Evolutionary conservation across 2,329 filamentous ascomycete genomes (phyloP).

Genomic region (Thermoascus crustaceus): DNA sequence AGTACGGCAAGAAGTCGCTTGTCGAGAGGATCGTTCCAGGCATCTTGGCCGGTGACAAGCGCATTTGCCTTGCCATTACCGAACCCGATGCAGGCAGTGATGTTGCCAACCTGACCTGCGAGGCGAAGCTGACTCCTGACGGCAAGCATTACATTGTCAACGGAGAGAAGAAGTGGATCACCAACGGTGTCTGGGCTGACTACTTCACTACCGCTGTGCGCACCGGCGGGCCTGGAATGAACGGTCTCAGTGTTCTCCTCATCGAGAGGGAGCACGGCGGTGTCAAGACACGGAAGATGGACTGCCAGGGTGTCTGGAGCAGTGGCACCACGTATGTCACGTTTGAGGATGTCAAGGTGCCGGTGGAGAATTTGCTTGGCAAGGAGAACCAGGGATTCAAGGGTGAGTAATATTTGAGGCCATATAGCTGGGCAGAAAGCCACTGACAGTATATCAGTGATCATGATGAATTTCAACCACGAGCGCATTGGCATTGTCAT

Average conservation of each 20-base stretch:
- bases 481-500: slow-evolving; percentile 98
- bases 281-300: slow-evolving; percentile 90
- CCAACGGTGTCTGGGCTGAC: slow-evolving; percentile 92
- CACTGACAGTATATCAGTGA: slow-evolving; percentile 47
- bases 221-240: slow-evolving; percentile 83
- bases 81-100: slow-evolving; percentile 93
- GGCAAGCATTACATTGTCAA: slow-evolving; percentile 99
- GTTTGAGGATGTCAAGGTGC: slow-evolving; percentile 98
- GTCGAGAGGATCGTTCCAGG: slow-evolving; percentile 82
- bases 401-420: slow-evolving; percentile 36
- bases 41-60: slow-evolving; percentile 85
- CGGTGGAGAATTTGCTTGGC: slow-evolving; percentile 96
- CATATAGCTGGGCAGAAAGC: background rate
- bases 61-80: slow-evolving; percentile 94
- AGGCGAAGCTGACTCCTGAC: slow-evolving; percentile 88
- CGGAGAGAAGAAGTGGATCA: slow-evolving; percentile 99
- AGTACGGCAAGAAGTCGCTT: slow-evolving; percentile 79
- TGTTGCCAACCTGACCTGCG: slow-evolving; percentile 89
- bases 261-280: slow-evolving; percentile 80
- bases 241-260: slow-evolving; percentile 79
- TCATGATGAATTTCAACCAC: slow-evolving; percentile 99
- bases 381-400: slow-evolving; percentile 98
- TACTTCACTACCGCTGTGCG: slow-evolving; percentile 97
- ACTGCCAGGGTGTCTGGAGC: slow-evolving; percentile 96
- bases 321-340: slow-evolving; percentile 95